Evolutionary conservation across 768 basidiomycete species (phyloP), one percentile per base, ranked within the genome.

Genomic region (Podaxis sp.): DNA sequence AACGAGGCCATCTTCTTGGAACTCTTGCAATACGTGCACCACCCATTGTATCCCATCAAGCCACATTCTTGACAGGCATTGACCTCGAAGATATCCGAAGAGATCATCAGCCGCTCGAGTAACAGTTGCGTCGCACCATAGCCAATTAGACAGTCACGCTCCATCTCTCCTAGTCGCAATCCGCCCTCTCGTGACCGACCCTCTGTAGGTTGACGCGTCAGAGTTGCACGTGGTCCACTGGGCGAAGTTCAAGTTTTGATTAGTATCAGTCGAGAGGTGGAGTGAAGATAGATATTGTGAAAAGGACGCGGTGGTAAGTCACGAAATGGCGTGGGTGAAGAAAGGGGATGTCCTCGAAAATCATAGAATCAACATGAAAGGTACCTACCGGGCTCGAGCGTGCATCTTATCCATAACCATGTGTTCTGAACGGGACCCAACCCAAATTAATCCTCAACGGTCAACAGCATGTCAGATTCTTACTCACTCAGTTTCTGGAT

Each of bases 331-430:
- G 56, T 49, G 50, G 28, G 44, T 59, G 52, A 54, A 37, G 36
- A 38, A 58, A n/a, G 40, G 24, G 41, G 57, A 49, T 38, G 57
- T 26, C 20, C 49, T 15, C 48, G 50, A 56, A 37, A 48, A 58
- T 30, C 11, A 49, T 17, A 22, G 28, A 37, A 56, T 56, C 40
- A 56, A 60, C 26, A 36, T 36, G 26, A 50, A 51, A 52, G 44
- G 65, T 56, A 69, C 82, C 69, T 74, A 89, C 93, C 94, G 90
- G 56, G 97, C 95, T 62, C 97, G 89, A 67, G 97, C 97, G 69
- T 99, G 97, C 97, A 99, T 99, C 82, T 99, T 99, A 82, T 99
- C 97, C 89, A 98, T 91, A 56, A 99, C 96, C 96, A 99, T 99
- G 78, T 96, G 96, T 80, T 96, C 88, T 91, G 67, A 44, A 63